Percentiles rank a stretch among this genome's conserved stretches.
These are phyloP conservation scores for Bimuria novae-zelandiae DNA, from an alignment of 2,329 filamentous ascomycete species.

Conservation along the genomic window DNA sequence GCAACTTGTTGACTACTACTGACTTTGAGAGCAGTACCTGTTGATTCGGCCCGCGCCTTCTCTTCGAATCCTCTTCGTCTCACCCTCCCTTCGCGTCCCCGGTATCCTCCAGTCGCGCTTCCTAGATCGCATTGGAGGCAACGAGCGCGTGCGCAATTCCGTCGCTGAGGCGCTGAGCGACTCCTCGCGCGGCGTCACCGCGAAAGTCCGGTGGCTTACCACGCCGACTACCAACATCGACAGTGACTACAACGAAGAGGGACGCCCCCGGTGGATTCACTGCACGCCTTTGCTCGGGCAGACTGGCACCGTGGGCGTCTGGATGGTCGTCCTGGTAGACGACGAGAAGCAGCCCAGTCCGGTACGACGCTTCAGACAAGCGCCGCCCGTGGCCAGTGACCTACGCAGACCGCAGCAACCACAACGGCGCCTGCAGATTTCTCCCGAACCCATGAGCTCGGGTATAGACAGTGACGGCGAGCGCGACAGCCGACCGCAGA, in stretches of 20 bases:
- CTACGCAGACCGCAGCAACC: slow-evolving; percentile 15
- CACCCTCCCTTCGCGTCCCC: slow-evolving; percentile 55
- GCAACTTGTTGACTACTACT: not conserved
- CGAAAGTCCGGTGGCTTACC: slow-evolving; percentile 71
- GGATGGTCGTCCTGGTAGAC: slow-evolving; percentile 77
- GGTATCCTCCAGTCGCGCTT: slow-evolving; percentile 56
- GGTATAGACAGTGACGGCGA: slow-evolving; percentile 13
- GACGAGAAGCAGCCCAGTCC: slow-evolving; percentile 43
- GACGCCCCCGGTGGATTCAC: slow-evolving; percentile 74
- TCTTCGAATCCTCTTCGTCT: slow-evolving; percentile 56
- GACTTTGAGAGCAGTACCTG: slow-evolving; percentile 46
- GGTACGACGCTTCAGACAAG: slow-evolving; percentile 34
- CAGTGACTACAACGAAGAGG: slow-evolving; percentile 56
- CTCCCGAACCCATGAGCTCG: not conserved
- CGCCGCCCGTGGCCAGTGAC: slow-evolving; percentile 36
- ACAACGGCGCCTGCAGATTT: not conserved
- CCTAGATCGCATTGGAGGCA: slow-evolving; percentile 56
- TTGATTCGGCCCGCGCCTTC: slow-evolving; percentile 54
- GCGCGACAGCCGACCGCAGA: not conserved
- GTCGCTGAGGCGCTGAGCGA: slow-evolving; percentile 65
- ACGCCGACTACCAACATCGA: slow-evolving; percentile 41
- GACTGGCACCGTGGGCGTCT: slow-evolving; percentile 72
- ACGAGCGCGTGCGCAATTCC: slow-evolving; percentile 57
- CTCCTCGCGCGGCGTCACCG: slow-evolving; percentile 70
- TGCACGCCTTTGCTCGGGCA: slow-evolving; percentile 73